Evolutionary conservation across 2,329 filamentous ascomycete genomes (phyloP).

Genomic region (Exophiala oligosperma): DNA sequence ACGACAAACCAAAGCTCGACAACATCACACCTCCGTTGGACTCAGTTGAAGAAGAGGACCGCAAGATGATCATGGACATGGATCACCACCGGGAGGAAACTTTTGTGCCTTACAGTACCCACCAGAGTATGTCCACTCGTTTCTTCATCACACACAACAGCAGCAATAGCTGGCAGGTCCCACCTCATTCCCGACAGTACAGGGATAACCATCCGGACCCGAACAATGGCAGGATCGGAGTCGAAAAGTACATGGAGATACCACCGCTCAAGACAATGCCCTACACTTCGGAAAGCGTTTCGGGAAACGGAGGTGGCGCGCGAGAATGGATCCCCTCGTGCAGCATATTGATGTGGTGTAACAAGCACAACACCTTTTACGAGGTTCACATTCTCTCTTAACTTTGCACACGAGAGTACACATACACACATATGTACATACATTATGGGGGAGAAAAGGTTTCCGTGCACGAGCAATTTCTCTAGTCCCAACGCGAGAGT

Average conservation of each 20-base stretch:
- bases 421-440: not conserved
- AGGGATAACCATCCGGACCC: slow-evolving; percentile 16
- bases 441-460: not conserved
- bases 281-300: slow-evolving; percentile 18
- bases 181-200: slow-evolving; percentile 22
- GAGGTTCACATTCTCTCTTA: slow-evolving; percentile 23
- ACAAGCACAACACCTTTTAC: slow-evolving; percentile 22
- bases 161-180: slow-evolving; percentile 20
- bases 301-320: slow-evolving; percentile 7
- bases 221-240: slow-evolving; percentile 5
- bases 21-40: slow-evolving; percentile 16
- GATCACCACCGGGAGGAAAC: not conserved
- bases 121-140: slow-evolving; percentile 21
- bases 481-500: not conserved
- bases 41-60: slow-evolving; percentile 1
- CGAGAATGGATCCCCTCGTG: slow-evolving; percentile 23
- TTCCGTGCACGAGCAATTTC: too few species aligned
- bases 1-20: not conserved
- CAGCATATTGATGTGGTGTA: slow-evolving; percentile 24
- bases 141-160: slow-evolving; percentile 21
- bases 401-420: not conserved
- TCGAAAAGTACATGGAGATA: slow-evolving; percentile 26
- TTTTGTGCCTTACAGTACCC: slow-evolving; percentile 16
- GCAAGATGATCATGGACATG: slow-evolving; percentile 9
- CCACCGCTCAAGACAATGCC: slow-evolving; percentile 23